phyloP scores from a whole-genome alignment of 805 yeast species.

The Wilhelminamyces savonicus region DNA sequence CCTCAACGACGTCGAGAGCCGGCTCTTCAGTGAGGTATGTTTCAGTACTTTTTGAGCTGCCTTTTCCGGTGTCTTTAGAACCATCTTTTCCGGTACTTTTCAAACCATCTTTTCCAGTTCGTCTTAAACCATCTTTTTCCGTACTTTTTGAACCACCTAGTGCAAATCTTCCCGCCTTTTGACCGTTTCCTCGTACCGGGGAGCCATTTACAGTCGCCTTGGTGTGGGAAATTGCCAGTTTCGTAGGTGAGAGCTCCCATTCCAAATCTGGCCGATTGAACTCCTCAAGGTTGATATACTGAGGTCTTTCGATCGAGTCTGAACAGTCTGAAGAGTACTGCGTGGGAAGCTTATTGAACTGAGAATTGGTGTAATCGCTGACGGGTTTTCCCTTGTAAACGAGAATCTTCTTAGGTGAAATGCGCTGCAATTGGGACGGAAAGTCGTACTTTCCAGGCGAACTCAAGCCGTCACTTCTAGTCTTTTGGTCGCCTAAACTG shows the following conservation, averaged over 20 bases:
- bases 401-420: no score
- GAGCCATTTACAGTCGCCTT: not conserved
- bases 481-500: no score
- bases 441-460: no score
- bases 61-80: no score
- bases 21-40: no score
- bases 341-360: conserved; percentile 13
- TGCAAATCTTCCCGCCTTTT: not conserved
- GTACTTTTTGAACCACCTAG: not conserved
- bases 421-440: no score
- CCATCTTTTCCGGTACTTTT: no score
- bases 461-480: no score
- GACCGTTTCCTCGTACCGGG: not conserved
- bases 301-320: not conserved
- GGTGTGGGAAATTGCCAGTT: not conserved
- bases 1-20: conserved; percentile 7
- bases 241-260: conserved; percentile 1
- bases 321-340: conserved; percentile 8
- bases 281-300: not conserved
- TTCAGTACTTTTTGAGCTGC: no score
- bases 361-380: conserved; percentile 10
- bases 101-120: conserved; percentile 1
- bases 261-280: conserved; percentile 1
- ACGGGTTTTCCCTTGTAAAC: not conserved
- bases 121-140: conserved; percentile 1